These are phyloP conservation scores for Phoenix dactylifera DNA, from an alignment of 176 grass and related monocot genomes.

Conservation along the genomic window DNA sequence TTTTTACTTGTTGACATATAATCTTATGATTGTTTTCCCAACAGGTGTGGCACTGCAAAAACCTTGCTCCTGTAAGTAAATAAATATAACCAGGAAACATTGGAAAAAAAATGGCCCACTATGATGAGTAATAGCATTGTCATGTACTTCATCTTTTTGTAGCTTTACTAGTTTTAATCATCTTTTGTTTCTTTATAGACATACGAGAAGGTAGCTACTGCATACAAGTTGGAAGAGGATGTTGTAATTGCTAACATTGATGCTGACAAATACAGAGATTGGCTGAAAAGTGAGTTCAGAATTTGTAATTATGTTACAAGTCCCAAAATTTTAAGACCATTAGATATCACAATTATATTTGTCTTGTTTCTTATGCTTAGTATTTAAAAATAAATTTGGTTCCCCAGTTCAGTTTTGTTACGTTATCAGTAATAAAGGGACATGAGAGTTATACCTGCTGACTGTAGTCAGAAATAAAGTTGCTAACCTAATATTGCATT, in stretches of 20 bases:
- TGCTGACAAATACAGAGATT: constrained; percentile 84
- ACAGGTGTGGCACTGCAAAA: constrained; percentile 98
- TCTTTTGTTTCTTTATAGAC: constrained; percentile 34
- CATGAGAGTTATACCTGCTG: no score
- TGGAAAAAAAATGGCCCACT: no score
- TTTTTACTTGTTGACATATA: not conserved
- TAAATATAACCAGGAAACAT: not conserved
- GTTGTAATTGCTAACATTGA: constrained; percentile 91
- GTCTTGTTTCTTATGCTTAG: no score
- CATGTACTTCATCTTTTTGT: not conserved
- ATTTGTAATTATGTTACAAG: no score
- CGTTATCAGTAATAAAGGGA: no score
- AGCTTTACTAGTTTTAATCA: not conserved
- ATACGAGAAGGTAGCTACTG: constrained; percentile 82
- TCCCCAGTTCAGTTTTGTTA: no score
- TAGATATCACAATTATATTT: constrained; percentile 42
- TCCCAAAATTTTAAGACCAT: no score
- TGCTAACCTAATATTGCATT: no score
- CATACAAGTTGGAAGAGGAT: constrained; percentile 56
- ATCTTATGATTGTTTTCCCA: constrained; percentile 21
- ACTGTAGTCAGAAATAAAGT: no score
- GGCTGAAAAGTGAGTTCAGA: constrained; percentile 64
- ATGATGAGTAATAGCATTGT: no score
- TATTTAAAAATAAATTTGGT: no score
- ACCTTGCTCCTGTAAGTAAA: constrained; percentile 91